A percentile compares a stretch with the other conserved stretches of the same genome.
Conservation (phyloP, 345 rosid genomes). For the Euphorbia peplus region DNA sequence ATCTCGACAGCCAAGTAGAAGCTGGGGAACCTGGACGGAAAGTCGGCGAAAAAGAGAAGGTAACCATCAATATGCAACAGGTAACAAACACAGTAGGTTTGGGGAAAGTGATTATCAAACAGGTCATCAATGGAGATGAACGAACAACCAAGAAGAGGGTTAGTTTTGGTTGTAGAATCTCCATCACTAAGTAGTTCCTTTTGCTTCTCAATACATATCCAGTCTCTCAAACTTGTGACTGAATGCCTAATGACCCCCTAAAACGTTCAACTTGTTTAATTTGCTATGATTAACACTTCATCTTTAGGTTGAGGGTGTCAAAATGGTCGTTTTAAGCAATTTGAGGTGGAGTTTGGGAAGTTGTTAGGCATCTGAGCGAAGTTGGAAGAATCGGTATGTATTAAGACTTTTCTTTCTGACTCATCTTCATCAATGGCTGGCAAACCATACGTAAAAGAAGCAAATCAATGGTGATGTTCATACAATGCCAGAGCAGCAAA, state of each 20-base stretch:
- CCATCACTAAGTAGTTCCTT: neutral
- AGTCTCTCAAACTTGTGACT: too few relatives aligned
- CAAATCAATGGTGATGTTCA: too few relatives aligned
- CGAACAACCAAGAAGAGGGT: slow-evolving; percentile 40
- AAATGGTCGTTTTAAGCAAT: too few relatives aligned
- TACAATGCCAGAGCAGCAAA: neutral
- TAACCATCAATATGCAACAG: slow-evolving; percentile 27
- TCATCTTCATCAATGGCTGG: neutral
- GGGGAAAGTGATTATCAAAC: slow-evolving; percentile 30
- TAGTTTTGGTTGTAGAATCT: slow-evolving; percentile 31
- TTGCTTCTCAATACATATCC: too few relatives aligned
- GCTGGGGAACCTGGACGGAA: slow-evolving; percentile 38
- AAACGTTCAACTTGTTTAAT: too few relatives aligned
- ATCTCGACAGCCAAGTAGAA: slow-evolving; percentile 26
- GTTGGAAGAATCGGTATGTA: too few relatives aligned
- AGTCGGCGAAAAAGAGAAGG: slow-evolving; percentile 47
- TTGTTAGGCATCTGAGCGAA: too few relatives aligned
- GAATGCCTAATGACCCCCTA: too few relatives aligned
- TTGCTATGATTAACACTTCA: too few relatives aligned
- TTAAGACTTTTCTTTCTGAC: neutral
- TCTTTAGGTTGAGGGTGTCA: neutral
- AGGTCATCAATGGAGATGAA: slow-evolving; percentile 25
- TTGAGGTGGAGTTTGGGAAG: too few relatives aligned
- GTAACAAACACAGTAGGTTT: slow-evolving; percentile 41
- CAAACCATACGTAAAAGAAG: neutral